These are phyloP conservation scores for Thuidium tamariscinum DNA, from an alignment of 225 moss, liverwort and hornwort species.

Conservation along the genomic window DNA sequence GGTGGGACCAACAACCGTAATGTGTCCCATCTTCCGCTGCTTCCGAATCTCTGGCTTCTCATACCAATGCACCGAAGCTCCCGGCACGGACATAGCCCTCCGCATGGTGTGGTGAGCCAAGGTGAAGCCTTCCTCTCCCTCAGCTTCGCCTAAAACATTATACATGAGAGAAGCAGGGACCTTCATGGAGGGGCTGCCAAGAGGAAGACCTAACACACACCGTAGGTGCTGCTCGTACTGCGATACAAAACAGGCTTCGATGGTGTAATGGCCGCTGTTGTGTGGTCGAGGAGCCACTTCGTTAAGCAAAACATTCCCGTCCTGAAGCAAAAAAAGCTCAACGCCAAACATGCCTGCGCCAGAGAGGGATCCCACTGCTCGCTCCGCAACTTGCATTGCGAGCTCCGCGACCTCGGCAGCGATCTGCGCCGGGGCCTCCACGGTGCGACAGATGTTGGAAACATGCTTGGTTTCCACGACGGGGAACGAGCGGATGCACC, in stretches of 20 bases:
- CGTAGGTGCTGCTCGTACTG: slow-evolving; percentile 95
- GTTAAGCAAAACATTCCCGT: slow-evolving; percentile 77
- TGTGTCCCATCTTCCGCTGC: slow-evolving; percentile 93
- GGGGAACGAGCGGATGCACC: slow-evolving; percentile 69
- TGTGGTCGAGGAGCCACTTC: slow-evolving; percentile 91
- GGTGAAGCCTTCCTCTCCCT: slow-evolving; percentile 76
- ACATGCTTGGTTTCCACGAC: slow-evolving; percentile 92
- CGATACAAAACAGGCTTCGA: slow-evolving; percentile 82
- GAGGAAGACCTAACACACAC: slow-evolving; percentile 80
- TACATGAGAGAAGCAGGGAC: slow-evolving; percentile 86
- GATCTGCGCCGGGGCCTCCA: slow-evolving; percentile 70
- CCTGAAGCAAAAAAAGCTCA: slow-evolving; percentile 73
- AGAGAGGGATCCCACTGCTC: slow-evolving; percentile 65
- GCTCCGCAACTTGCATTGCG: slow-evolving; percentile 63
- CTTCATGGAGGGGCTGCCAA: slow-evolving; percentile 85
- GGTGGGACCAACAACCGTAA: slow-evolving; percentile 69
- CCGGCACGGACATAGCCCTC: slow-evolving; percentile 65
- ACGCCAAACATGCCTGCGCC: slow-evolving; percentile 93
- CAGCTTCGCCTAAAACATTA: slow-evolving; percentile 67
- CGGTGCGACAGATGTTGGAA: slow-evolving; percentile 82
- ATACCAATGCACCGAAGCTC: slow-evolving; percentile 90
- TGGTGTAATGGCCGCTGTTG: slow-evolving; percentile 92
- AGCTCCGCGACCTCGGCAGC: slow-evolving; percentile 20
- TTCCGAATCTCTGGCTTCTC: slow-evolving; percentile 88
- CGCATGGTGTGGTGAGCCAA: slow-evolving; percentile 46